Percentiles rank a stretch among this genome's conserved stretches.
These are phyloP conservation scores for Shiraia bambusicola DNA, from an alignment of 2,329 filamentous ascomycete species.

Conservation along the genomic window DNA sequence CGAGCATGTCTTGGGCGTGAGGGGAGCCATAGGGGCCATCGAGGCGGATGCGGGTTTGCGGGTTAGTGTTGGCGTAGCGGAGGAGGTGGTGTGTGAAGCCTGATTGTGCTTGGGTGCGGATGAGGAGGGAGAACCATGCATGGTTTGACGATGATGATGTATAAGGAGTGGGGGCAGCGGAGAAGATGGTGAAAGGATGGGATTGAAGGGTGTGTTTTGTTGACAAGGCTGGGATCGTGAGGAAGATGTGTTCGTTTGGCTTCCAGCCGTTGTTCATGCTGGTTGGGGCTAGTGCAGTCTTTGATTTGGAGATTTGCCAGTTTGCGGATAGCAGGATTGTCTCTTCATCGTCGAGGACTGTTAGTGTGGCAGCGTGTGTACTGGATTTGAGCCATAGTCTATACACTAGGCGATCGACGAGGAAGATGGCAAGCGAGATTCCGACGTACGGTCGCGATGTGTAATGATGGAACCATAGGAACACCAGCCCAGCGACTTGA, in stretches of 20 bases:
- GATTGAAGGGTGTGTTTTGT: conserved; percentile 58
- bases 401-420: conserved; percentile 60
- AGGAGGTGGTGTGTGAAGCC: conserved; percentile 63
- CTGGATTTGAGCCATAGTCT: conserved; percentile 56
- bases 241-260: conserved; percentile 64
- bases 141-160: conserved; percentile 37
- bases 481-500: conserved; percentile 56
- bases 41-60: conserved; percentile 53
- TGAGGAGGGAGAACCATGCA: conserved; percentile 59
- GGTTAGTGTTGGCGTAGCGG: conserved; percentile 50
- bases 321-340: conserved; percentile 56
- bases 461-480: conserved; percentile 62
- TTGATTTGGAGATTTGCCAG: conserved; percentile 38
- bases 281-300: conserved; percentile 18
- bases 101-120: conserved; percentile 54
- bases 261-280: conserved; percentile 57
- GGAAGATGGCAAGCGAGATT: conserved; percentile 57
- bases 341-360: conserved; percentile 58
- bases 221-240: conserved; percentile 59
- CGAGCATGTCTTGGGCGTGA: conserved; percentile 57
- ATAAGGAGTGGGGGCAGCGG: conserved; percentile 55
- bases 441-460: conserved; percentile 56
- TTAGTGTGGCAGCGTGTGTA: conserved; percentile 52
- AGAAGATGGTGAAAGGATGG: conserved; percentile 68
- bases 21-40: conserved; percentile 66